These are phyloP conservation scores for Rhodotorula mucilaginosa DNA, from an alignment of 1,284 basidiomycete species.

Conservation along the genomic window DNA sequence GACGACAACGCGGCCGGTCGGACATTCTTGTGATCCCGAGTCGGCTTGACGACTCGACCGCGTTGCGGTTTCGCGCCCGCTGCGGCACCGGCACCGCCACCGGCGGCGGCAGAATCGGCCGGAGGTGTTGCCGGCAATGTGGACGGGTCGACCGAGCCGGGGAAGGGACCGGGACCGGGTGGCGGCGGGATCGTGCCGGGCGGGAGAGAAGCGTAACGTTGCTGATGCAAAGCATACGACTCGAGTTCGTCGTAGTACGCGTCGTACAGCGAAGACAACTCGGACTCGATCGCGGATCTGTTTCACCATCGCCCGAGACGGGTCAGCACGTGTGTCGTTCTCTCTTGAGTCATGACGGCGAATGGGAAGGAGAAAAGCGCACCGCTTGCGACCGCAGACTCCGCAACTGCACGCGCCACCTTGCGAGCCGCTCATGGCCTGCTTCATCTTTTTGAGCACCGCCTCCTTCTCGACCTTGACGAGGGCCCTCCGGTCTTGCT, in stretches of 20 bases:
- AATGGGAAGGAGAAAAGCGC: constrained; percentile 44
- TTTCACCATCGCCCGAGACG: constrained; percentile 19
- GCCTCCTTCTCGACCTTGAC: constrained; percentile 97
- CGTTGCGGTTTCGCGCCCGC: constrained; percentile 12
- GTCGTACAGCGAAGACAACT: constrained; percentile 98
- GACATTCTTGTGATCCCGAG: constrained; percentile 44
- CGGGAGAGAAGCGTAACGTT: constrained; percentile 82
- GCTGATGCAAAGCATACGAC: constrained; percentile 95
- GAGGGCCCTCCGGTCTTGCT: constrained; percentile 82
- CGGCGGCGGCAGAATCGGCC: constrained; percentile 2
- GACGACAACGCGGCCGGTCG: constrained; percentile 33
- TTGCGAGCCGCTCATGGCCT: constrained; percentile 67
- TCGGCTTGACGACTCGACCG: constrained; percentile 39
- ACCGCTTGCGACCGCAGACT: constrained; percentile 95
- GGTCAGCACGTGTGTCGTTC: background rate
- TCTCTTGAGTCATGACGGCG: background rate
- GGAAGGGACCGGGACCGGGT: constrained; percentile 94
- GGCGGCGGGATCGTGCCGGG: constrained; percentile 77
- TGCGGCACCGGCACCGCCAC: too few relatives aligned
- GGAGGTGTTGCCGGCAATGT: constrained; percentile 61
- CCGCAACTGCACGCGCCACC: constrained; percentile 77
- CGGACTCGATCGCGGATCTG: constrained; percentile 94
- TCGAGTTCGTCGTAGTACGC: constrained; percentile 99
- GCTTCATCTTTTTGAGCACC: constrained; percentile 94
- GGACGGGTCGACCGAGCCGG: constrained; percentile 79